phyloP scores from a whole-genome alignment of 2,329 filamentous ascomycete genomes.

The Cladosporium sp. region DNA sequence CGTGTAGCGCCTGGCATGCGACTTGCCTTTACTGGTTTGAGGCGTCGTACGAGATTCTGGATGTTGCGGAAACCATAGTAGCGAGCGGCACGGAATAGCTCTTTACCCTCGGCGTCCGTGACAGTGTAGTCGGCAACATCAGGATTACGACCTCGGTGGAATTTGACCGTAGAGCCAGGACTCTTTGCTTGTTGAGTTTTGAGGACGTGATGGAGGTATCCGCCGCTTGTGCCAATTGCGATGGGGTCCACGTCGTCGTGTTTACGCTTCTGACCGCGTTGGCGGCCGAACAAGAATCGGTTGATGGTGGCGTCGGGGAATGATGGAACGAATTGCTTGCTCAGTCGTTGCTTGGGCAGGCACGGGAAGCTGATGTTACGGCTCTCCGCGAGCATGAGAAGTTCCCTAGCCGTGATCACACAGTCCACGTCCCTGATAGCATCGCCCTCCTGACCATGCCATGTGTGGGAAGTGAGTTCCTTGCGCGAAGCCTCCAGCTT shows the following conservation, averaged over 20 bases:
- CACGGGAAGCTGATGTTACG: conserved; percentile 74
- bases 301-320: conserved; percentile 76
- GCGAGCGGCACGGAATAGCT: conserved; percentile 75
- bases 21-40: conserved; percentile 78
- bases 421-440: conserved; percentile 89
- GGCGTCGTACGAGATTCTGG: conserved; percentile 88
- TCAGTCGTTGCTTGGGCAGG: conserved; percentile 62
- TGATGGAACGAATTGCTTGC: conserved; percentile 46
- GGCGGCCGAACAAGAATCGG: conserved; percentile 71
- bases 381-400: conserved; percentile 83
- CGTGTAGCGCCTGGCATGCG: conserved; percentile 75
- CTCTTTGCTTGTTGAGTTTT: conserved; percentile 69
- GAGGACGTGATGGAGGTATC: conserved; percentile 83
- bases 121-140: conserved; percentile 88
- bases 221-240: conserved; percentile 76
- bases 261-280: conserved; percentile 43
- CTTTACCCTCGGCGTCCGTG: conserved; percentile 46
- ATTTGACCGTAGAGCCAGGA: conserved; percentile 70
- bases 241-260: conserved; percentile 40
- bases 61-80: conserved; percentile 99
- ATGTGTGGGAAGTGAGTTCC: conserved; percentile 69
- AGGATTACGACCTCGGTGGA: conserved; percentile 76
- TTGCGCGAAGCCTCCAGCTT: conserved; percentile 93
- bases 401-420: conserved; percentile 93
- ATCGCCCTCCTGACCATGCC: conserved; percentile 39